Evolutionary conservation across 495 filamentous ascomycete species (phyloP).

Genomic region (Penicillium atrosanguineum): DNA sequence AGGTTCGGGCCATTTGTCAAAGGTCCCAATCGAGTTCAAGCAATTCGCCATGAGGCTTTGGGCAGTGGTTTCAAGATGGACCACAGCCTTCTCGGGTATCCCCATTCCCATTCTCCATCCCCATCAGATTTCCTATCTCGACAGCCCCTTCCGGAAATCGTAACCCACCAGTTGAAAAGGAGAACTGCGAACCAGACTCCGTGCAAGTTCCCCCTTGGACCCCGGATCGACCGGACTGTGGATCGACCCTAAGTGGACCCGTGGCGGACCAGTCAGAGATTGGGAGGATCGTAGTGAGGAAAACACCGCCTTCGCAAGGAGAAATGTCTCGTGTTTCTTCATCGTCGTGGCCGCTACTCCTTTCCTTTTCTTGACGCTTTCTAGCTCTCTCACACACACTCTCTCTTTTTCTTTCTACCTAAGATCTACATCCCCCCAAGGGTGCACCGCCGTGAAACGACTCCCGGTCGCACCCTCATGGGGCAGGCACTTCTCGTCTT

Average conservation of each 20-base stretch:
- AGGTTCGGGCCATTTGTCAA: background rate
- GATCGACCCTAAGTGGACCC: constrained; percentile 11
- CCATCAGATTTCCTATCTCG: background rate
- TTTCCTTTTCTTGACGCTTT: constrained; percentile 7
- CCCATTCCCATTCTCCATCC: background rate
- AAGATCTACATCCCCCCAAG: constrained; percentile 1
- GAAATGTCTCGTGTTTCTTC: background rate
- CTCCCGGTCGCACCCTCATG: constrained; percentile 23
- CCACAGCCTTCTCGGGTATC: background rate
- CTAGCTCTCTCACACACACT: constrained; percentile 1
- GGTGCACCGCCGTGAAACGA: constrained; percentile 23
- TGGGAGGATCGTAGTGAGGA: background rate
- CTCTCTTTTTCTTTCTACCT: constrained; percentile 14
- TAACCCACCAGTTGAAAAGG: constrained; percentile 13
- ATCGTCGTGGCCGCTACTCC: constrained; percentile 10
- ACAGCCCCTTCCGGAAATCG: constrained; percentile 12
- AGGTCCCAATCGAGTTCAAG: background rate
- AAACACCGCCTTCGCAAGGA: background rate
- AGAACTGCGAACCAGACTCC: background rate
- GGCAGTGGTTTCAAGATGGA: constrained; percentile 5
- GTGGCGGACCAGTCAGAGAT: constrained; percentile 18
- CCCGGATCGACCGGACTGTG: constrained; percentile 31
- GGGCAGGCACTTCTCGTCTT: constrained; percentile 12
- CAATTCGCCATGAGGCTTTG: background rate
- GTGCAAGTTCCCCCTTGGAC: constrained; percentile 9